Base-by-base conservation (phyloP, 306 rosid species). In the Lotus japonicus region DNA sequence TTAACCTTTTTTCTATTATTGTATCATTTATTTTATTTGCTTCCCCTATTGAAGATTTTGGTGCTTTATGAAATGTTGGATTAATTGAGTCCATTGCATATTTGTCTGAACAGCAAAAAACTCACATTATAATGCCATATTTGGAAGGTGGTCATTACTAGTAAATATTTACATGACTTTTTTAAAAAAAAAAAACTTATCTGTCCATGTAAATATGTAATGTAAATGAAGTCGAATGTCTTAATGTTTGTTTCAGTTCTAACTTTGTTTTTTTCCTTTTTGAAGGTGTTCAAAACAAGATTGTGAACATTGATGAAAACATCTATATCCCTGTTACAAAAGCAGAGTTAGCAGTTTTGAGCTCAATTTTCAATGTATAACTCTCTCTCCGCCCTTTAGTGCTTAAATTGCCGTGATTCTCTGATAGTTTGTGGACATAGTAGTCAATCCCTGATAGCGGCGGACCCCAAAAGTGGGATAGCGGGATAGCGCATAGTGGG, bases 261-360 rank as follows among this genome's bases (percentile, higher is more conserved):
- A 61, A 70, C 59, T 39, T 58, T 58, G 44, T 54, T 52, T n/a
- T n/a, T 79, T 71, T 11, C 52, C 61, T 70, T 80, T 77, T 82
- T 39, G 16, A 72, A 92, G 97, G 84, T 65, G 97, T 92, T 79
- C 89, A 88, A 65, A 88, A 89, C 86, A 83, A 82, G 82, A 73
- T 81, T 13, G 69, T 73, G 68, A 82, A 92, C 75, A 16, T 82
- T 76, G 88, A 92, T 0, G 96, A 89, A 58, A 88, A 50, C 64
- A 82, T 92, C 64, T 84, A 68, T 61, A 85, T 92, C 78, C 97
- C 97, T 11, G 70, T 92, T 57, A 79, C 85, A 78, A 89, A 64
- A 64, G 95, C 88, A 10, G 96, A 92, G 76, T 75, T 80, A 58
- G 76, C 91, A 44, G 96, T 92, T 71, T 84, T 89, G 66, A 77